Conservation (phyloP, 331 rosid genomes). For the Arachis monticola region DNA sequence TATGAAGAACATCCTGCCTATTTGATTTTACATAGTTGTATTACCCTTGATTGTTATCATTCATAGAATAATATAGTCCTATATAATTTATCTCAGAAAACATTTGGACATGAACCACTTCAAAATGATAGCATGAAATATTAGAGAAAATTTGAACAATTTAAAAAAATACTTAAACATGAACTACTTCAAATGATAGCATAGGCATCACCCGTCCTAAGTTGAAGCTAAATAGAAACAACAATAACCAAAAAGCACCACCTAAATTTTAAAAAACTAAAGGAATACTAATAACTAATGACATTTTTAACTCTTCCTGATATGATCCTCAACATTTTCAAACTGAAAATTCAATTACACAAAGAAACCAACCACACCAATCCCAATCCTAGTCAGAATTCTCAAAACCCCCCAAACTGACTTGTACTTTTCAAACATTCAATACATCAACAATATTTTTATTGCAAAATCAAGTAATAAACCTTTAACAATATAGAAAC, state of each 20-base stretch:
- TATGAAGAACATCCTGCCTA: no score
- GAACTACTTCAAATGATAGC: no score
- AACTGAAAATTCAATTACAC: not conserved
- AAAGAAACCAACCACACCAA: not conserved
- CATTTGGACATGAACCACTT: no score
- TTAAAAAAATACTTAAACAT: not conserved
- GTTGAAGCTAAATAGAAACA: not conserved
- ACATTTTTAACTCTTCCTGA: conserved; percentile 28
- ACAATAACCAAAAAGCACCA: not conserved
- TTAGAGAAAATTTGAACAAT: not conserved
- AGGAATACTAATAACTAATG: not conserved
- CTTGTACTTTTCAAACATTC: no score
- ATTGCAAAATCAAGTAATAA: no score
- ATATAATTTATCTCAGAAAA: not conserved
- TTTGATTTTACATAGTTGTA: no score
- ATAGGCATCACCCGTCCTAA: not conserved
- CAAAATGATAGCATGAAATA: no score
- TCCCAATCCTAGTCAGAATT: conserved; percentile 4
- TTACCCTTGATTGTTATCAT: no score
- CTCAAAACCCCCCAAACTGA: not conserved
- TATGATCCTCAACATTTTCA: not conserved
- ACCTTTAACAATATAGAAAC: no score
- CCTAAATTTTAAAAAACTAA: no score
- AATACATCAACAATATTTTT: not conserved
- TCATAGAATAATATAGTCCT: no score